These are phyloP conservation scores for Sphagnum tenellum DNA, from an alignment of 225 moss, liverwort and hornwort species.

Conservation along the genomic window DNA sequence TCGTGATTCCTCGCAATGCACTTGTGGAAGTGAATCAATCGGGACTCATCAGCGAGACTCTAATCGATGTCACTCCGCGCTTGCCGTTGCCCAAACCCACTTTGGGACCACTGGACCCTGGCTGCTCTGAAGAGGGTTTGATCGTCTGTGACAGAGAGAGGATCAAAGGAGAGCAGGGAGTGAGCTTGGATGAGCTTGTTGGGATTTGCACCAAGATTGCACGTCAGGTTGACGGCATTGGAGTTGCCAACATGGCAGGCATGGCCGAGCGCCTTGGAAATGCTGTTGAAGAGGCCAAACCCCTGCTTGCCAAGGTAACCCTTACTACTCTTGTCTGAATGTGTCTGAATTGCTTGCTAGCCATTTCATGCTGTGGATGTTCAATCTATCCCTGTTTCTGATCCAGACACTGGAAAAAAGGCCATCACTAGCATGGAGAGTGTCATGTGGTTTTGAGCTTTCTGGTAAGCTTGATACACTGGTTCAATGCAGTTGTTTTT, in stretches of 20 bases:
- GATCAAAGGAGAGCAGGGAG: conserved; percentile 84
- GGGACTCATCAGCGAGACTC: conserved; percentile 86
- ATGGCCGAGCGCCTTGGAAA: conserved; percentile 69
- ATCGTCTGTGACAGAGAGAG: conserved; percentile 86
- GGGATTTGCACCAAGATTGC: conserved; percentile 85
- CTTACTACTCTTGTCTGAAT: no score
- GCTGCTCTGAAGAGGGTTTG: conserved; percentile 63
- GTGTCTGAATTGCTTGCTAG: no score
- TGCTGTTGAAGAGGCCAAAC: conserved; percentile 79
- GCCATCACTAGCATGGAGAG: no score
- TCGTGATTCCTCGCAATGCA: conserved; percentile 86
- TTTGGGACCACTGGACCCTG: conserved; percentile 61
- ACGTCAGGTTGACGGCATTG: conserved; percentile 60
- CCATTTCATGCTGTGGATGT: no score
- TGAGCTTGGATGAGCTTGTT: conserved; percentile 95
- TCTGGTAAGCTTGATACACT: no score
- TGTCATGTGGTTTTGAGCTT: no score
- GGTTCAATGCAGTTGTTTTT: no score
- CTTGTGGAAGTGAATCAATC: conserved; percentile 96
- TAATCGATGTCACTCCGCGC: conserved; percentile 82
- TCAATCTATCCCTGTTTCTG: no score
- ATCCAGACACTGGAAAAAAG: no score
- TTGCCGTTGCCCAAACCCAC: conserved; percentile 65
- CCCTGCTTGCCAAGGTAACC: conserved; percentile 76
- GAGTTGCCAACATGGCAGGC: conserved; percentile 56